Conservation (phyloP, 805 yeast species). For the Starmera amethionina region DNA sequence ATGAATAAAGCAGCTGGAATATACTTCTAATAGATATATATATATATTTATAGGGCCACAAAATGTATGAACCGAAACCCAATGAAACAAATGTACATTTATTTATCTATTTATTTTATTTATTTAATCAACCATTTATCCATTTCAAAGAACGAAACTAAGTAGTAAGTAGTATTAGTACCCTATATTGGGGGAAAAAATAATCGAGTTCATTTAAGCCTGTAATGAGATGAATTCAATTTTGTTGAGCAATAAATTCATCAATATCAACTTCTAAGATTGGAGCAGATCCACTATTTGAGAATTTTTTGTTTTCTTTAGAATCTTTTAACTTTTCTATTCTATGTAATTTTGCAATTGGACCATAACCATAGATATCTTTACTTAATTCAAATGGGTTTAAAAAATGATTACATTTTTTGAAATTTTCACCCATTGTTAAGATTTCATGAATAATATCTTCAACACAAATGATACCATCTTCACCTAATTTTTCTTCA, state of each 20-base stretch:
- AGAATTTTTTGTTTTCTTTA: conserved; percentile 31
- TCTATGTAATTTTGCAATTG: conserved; percentile 59
- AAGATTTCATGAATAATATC: conserved; percentile 68
- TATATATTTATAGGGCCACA: neutral
- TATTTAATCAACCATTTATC: too few species aligned
- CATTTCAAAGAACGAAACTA: too few species aligned
- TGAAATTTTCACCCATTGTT: conserved; percentile 55
- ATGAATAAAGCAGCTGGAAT: neutral
- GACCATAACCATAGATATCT: conserved; percentile 68
- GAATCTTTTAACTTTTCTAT: conserved; percentile 44
- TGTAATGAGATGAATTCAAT: conserved; percentile 23
- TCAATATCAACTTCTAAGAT: conserved; percentile 69
- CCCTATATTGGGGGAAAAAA: neutral
- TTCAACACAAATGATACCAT: conserved; percentile 70
- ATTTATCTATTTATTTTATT: too few species aligned
- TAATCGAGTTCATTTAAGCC: neutral
- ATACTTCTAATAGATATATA: neutral
- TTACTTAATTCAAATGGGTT: conserved; percentile 61
- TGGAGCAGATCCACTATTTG: conserved; percentile 56
- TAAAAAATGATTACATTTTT: conserved; percentile 48
- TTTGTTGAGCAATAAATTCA: conserved; percentile 54
- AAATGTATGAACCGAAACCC: neutral
- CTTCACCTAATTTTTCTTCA: conserved; percentile 62
- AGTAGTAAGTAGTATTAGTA: too few species aligned
- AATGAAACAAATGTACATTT: too few species aligned